Conservation (phyloP, 805 yeast genomes). For the Metschnikowia aberdeeniae region DNA sequence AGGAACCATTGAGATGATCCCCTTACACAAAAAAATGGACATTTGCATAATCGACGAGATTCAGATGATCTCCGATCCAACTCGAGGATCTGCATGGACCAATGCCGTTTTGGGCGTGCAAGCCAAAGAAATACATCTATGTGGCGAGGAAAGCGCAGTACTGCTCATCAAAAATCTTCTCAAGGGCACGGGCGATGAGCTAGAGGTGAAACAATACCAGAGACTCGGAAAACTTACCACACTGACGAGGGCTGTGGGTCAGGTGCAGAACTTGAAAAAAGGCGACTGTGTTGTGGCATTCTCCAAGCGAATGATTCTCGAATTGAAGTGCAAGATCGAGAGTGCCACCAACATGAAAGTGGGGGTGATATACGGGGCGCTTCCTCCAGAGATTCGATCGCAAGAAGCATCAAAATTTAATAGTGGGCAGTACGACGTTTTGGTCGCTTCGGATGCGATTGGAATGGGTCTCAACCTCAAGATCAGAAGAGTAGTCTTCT, state of each 20-base stretch:
- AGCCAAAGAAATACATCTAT: slow-evolving; percentile 82
- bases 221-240: slow-evolving; percentile 71
- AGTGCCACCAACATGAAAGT: slow-evolving; percentile 57
- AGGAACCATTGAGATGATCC: slow-evolving; percentile 93
- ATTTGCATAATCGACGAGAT: slow-evolving; percentile 93
- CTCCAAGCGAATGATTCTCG: slow-evolving; percentile 68
- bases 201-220: slow-evolving; percentile 65
- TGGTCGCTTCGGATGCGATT: slow-evolving; percentile 94
- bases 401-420: slow-evolving; percentile 81
- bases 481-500: slow-evolving; percentile 75
- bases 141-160: slow-evolving; percentile 91
- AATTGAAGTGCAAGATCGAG: slow-evolving; percentile 68
- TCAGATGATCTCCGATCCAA: slow-evolving; percentile 82
- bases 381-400: slow-evolving; percentile 92
- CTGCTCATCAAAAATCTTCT: slow-evolving; percentile 58
- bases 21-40: slow-evolving; percentile 64
- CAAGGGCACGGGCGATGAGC: slow-evolving; percentile 71
- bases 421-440: slow-evolving; percentile 69
- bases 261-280: slow-evolving; percentile 39
- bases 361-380: slow-evolving; percentile 89
- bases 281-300: slow-evolving; percentile 94
- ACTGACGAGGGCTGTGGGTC: slow-evolving; percentile 32
- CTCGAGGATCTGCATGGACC: slow-evolving; percentile 93
- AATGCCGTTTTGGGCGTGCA: slow-evolving; percentile 81
- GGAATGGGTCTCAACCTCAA: slow-evolving; percentile 95